Percentiles rank a stretch among this genome's conserved stretches.
Evolutionary conservation across 441 rosid species (phyloP).

Genomic region (Eutrema salsugineum): DNA sequence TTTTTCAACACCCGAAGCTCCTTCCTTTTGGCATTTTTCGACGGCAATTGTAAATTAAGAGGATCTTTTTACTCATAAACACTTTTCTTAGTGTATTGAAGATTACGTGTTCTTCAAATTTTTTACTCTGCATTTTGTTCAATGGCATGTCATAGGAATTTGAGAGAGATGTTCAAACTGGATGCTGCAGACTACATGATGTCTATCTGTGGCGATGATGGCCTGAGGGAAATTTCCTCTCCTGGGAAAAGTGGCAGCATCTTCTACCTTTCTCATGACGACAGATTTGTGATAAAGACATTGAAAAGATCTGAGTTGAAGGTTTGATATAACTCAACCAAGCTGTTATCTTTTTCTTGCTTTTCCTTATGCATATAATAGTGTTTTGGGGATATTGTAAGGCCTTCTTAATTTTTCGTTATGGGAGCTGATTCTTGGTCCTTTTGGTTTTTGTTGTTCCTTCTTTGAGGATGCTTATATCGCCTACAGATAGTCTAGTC

Average conservation of each 20-base stretch:
- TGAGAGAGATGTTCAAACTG: constrained; percentile 95
- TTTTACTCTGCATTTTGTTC: background rate
- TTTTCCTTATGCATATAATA: background rate
- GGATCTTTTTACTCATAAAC: background rate
- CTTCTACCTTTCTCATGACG: constrained; percentile 88
- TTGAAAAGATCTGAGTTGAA: constrained; percentile 77
- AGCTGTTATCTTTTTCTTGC: background rate
- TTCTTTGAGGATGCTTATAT: background rate
- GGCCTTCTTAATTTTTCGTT: background rate
- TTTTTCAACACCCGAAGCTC: background rate
- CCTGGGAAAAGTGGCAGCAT: constrained; percentile 98
- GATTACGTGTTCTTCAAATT: background rate
- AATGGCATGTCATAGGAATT: constrained; percentile 54
- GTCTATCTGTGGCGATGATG: constrained; percentile 99
- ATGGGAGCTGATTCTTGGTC: background rate
- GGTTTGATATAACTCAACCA: constrained; percentile 43
- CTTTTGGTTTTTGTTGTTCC: background rate
- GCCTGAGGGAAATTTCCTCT: constrained; percentile 78
- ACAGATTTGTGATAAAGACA: constrained; percentile 95
- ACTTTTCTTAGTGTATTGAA: background rate
- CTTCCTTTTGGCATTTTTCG: background rate
- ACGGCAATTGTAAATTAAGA: background rate
- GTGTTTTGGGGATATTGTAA: background rate
- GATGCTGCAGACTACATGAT: constrained; percentile 99
- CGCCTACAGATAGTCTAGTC: background rate